Percentiles rank a stretch among this genome's conserved stretches.
Conservation (phyloP, 2,329 filamentous ascomycete genomes). For the Gaeumannomyces sp. region DNA sequence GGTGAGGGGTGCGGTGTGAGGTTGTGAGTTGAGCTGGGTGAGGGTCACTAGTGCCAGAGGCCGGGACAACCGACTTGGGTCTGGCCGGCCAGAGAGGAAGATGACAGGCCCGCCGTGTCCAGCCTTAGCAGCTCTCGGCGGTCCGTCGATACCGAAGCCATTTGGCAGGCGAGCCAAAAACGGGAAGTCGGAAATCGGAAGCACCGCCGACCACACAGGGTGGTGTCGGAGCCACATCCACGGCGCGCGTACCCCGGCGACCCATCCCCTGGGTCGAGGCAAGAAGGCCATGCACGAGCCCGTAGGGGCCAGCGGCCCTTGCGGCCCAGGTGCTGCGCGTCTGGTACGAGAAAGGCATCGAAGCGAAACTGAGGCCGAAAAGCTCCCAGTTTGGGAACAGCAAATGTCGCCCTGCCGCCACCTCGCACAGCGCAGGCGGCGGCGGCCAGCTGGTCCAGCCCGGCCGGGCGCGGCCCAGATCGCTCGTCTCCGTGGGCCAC, state of each 20-base stretch:
- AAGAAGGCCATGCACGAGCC: neutral
- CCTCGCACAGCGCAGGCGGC: neutral
- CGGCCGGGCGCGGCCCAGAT: neutral
- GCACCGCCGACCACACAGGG: neutral
- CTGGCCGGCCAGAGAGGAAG: too few species aligned
- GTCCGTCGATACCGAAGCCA: neutral
- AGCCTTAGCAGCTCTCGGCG: neutral
- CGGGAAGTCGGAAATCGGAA: neutral
- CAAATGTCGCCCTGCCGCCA: too few species aligned
- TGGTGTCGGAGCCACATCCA: too few species aligned
- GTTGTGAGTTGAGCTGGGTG: neutral
- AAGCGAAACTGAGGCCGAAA: neutral
- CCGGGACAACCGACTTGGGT: neutral
- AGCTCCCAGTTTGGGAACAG: neutral
- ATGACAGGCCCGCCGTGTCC: too few species aligned
- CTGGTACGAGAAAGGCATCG: neutral
- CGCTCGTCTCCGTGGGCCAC: neutral
- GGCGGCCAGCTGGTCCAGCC: neutral
- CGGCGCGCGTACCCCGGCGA: too few species aligned
- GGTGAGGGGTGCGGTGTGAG: neutral
- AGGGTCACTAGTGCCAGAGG: neutral
- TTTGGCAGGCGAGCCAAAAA: neutral
- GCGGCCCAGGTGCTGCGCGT: too few species aligned
- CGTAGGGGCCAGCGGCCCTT: neutral
- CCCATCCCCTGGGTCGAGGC: too few species aligned